Conservation (phyloP, 106 monocot species). For the Allium cepa region DNA sequence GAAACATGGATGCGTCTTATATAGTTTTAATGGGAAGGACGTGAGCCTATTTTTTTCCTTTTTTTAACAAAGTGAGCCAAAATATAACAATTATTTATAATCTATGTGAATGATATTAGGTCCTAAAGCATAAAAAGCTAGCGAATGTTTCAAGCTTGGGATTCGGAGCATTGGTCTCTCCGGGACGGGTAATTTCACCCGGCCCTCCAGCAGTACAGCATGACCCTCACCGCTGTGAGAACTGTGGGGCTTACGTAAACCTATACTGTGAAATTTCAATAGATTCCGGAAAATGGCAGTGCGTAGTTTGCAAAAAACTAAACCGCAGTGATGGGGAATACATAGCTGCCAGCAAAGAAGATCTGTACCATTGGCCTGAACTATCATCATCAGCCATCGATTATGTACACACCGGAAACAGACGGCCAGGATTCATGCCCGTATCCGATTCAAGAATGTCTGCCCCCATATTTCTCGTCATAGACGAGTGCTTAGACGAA, state of each 20-base stretch:
- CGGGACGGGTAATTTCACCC: conserved; percentile 70
- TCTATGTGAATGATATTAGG: conserved; percentile 16
- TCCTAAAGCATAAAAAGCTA: conserved; percentile 71
- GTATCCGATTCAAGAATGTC: conserved; percentile 66
- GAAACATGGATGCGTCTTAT: too few species aligned
- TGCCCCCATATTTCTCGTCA: conserved; percentile 77
- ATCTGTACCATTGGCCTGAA: conserved; percentile 61
- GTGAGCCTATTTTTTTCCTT: neutral
- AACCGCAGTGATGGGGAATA: conserved; percentile 77
- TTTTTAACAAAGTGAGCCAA: too few species aligned
- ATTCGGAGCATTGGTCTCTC: conserved; percentile 90
- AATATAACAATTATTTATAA: too few species aligned
- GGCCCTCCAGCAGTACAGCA: conserved; percentile 72
- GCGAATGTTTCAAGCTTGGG: conserved; percentile 76
- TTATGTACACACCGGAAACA: conserved; percentile 74
- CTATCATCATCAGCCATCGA: conserved; percentile 60
- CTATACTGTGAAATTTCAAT: conserved; percentile 68
- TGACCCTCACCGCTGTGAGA: conserved; percentile 79
- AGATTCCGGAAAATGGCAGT: conserved; percentile 94
- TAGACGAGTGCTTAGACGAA: conserved; percentile 97
- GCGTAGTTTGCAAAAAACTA: conserved; percentile 80
- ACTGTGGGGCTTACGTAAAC: conserved; percentile 88
- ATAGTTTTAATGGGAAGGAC: too few species aligned
- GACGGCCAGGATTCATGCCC: conserved; percentile 66
- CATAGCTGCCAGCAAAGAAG: conserved; percentile 53